Evolutionary conservation across 2,329 filamentous ascomycete species (phyloP), one percentile per base, ranked within the genome.

Genomic region (Pleoardoris graminearum): DNA sequence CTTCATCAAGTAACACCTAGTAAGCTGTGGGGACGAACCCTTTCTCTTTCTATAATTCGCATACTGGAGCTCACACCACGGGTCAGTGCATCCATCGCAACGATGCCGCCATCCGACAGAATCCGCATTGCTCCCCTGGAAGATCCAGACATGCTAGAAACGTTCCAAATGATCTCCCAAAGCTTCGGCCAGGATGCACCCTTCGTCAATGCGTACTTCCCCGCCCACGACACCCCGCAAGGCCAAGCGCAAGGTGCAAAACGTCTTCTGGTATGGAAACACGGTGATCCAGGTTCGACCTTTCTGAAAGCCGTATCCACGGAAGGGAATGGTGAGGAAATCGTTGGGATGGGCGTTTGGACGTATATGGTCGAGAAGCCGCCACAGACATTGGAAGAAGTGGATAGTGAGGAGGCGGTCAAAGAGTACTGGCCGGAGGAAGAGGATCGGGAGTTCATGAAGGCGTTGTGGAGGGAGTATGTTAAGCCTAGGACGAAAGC

Each of bases 201-300:
- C 3, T 58, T 60, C 14, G 27, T 60, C 3, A 51, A 60, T 27
- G 53, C 48, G 3, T 60, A 55, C 47, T 60, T 58, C 29, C 54
- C 45, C 16, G 21, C 39, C 4, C 57, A 60, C 32, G 48, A 55
- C 27, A 60, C 57, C 2, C 47, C 52, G 6, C 14, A 42, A 3
- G 57, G 57, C 10, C 57, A 52, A 43, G 41, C 22, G n/a, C 7
- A 30, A 22, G 38, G 36, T 32, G 45, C 50, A 6, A 47, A 50
- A 35, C 54, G 57, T 22, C 25, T 60, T 11, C 21, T 39, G 19
- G 44, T 32, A 16, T 60, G 54, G 57, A 58, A 58, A 33, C 46
- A 50, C 7, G 16, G 25, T 21, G 30, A 48, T 4, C 27, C 38
- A 5, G 29, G 51, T 7, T 60, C 57, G 2, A 53, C 43, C 1